Percentiles rank a stretch among this genome's conserved stretches.
Conservation (phyloP, 2,329 filamentous ascomycete species). For the Paraconiothyrium brasiliense region DNA sequence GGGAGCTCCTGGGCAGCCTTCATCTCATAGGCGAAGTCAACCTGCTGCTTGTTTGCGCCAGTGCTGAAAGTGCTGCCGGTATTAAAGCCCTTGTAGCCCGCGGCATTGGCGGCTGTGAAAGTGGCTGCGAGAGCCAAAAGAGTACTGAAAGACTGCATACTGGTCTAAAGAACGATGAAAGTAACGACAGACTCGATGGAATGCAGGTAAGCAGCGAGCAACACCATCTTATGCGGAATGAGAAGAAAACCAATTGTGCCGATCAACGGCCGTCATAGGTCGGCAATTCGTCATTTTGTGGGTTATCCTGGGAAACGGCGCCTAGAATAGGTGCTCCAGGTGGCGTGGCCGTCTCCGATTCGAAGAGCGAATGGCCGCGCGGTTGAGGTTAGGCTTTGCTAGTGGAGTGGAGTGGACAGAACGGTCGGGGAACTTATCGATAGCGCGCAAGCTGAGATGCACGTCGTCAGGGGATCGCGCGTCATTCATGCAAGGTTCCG, state of each 20-base stretch:
- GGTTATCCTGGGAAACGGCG: slow-evolving; percentile 1
- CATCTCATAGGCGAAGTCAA: slow-evolving; percentile 76
- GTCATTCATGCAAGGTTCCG: background rate
- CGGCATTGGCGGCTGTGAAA: slow-evolving; percentile 1
- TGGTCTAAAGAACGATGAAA: background rate
- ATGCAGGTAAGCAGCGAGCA: background rate
- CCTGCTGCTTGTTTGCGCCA: slow-evolving; percentile 66
- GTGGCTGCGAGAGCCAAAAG: slow-evolving; percentile 8
- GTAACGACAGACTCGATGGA: background rate
- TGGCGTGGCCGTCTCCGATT: slow-evolving; percentile 8
- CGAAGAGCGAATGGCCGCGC: slow-evolving; percentile 1
- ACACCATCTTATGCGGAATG: background rate
- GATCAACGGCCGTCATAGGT: background rate
- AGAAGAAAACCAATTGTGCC: background rate
- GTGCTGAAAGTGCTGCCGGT: slow-evolving; percentile 71
- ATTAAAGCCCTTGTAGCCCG: slow-evolving; percentile 70
- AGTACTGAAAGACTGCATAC: background rate
- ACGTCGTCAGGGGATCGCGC: slow-evolving; percentile 1
- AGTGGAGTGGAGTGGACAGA: background rate
- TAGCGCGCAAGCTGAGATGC: background rate
- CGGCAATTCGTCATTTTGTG: slow-evolving; percentile 7
- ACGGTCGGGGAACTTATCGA: background rate
- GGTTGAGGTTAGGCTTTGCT: slow-evolving; percentile 8
- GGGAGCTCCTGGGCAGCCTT: slow-evolving; percentile 69
- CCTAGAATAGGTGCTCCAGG: background rate